A percentile compares a stretch with the other conserved stretches of the same genome.
Evolutionary conservation across 345 rosid species (phyloP).

Genomic region (Syzygium jambos): DNA sequence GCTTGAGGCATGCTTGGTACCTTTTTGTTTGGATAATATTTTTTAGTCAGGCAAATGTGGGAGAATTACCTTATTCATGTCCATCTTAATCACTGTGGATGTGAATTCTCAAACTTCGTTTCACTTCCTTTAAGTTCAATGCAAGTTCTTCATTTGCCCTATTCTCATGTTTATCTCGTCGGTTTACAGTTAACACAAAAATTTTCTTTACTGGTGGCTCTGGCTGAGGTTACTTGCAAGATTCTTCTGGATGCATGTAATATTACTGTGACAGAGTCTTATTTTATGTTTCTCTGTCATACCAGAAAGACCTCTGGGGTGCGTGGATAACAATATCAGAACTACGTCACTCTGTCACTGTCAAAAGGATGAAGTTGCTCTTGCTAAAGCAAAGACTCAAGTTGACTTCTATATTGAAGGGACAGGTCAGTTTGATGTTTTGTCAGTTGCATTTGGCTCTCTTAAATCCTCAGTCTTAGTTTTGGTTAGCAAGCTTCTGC

Average conservation of each 20-base stretch:
- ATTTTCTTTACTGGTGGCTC: not conserved
- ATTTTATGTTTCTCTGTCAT: not conserved
- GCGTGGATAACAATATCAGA: slow-evolving; percentile 78
- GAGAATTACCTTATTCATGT: not conserved
- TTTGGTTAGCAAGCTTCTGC: not conserved
- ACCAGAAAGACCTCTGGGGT: slow-evolving; percentile 75
- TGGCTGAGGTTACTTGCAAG: not conserved
- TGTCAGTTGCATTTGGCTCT: slow-evolving; percentile 1
- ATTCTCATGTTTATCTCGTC: not conserved
- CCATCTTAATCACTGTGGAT: not conserved
- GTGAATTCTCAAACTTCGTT: not conserved
- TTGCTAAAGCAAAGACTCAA: slow-evolving; percentile 69
- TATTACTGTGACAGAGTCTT: not conserved
- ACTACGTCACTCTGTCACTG: slow-evolving; percentile 67
- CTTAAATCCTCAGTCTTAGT: not conserved
- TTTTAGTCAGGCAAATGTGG: not conserved
- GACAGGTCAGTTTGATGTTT: slow-evolving; percentile 53
- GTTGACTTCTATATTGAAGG: slow-evolving; percentile 71
- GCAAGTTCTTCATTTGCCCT: not conserved
- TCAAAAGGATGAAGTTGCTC: slow-evolving; percentile 67
- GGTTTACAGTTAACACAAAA: not conserved
- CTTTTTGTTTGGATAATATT: not conserved
- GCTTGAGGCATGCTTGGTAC: not conserved
- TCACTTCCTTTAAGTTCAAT: not conserved
- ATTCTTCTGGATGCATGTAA: not conserved